A percentile compares a stretch with the other conserved stretches of the same genome.
Conservation (phyloP, 2,329 filamentous ascomycete species). For the Teratosphaeria pseudoeucalypti region DNA sequence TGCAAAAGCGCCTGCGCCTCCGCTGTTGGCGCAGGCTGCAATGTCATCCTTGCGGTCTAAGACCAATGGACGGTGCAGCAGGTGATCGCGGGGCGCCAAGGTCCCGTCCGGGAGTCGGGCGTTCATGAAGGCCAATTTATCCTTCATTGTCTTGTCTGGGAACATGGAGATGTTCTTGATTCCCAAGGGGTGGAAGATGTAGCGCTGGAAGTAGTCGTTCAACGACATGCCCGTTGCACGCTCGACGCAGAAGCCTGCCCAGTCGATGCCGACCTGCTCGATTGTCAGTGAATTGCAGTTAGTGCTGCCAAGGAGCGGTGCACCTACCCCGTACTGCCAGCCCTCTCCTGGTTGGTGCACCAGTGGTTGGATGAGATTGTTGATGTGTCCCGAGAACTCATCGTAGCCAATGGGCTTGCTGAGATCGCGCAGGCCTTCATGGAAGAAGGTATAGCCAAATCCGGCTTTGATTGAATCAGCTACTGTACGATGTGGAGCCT, state of each 20-base stretch:
- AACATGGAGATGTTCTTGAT: slow-evolving; percentile 45
- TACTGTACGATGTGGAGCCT: background rate
- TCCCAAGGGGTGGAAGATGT: slow-evolving; percentile 34
- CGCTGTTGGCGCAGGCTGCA: slow-evolving; percentile 42
- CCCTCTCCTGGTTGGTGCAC: slow-evolving; percentile 52
- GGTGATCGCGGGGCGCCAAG: slow-evolving; percentile 34
- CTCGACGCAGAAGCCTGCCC: slow-evolving; percentile 36
- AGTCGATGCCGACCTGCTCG: slow-evolving; percentile 30
- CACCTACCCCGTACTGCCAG: slow-evolving; percentile 44
- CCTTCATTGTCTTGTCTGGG: slow-evolving; percentile 41
- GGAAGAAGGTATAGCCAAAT: slow-evolving; percentile 37
- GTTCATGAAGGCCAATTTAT: slow-evolving; percentile 46
- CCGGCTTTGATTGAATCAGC: slow-evolving; percentile 23
- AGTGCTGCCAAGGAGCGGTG: slow-evolving; percentile 2
- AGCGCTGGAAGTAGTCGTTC: slow-evolving; percentile 31
- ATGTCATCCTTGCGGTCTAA: slow-evolving; percentile 32
- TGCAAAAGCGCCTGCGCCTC: slow-evolving; percentile 50
- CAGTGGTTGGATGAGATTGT: slow-evolving; percentile 42
- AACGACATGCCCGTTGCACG: slow-evolving; percentile 29
- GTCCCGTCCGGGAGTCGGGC: slow-evolving; percentile 29
- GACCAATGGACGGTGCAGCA: slow-evolving; percentile 34
- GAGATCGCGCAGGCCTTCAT: slow-evolving; percentile 27
- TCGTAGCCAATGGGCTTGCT: slow-evolving; percentile 40
- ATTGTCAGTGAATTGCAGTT: slow-evolving; percentile 29
- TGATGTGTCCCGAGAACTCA: slow-evolving; percentile 39